Percentiles rank a stretch among this genome's conserved stretches.
Evolutionary conservation across 2,329 filamentous ascomycete genomes (phyloP).

Genomic region (Cladosporium oxysporum): DNA sequence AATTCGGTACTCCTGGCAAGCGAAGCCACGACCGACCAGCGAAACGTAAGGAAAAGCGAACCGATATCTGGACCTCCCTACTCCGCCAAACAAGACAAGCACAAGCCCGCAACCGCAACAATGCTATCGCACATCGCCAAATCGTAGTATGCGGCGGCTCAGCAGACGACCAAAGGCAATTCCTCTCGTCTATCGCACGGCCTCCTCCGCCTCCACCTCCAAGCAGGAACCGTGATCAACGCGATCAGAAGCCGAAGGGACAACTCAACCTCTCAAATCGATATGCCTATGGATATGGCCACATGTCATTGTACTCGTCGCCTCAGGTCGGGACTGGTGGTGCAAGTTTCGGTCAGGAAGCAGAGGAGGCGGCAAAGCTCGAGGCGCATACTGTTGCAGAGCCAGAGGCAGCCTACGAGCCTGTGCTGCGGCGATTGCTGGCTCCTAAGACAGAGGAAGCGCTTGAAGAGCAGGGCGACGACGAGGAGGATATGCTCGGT

Average conservation of each 20-base stretch:
- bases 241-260: constrained; percentile 29
- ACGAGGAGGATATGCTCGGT: constrained; percentile 23
- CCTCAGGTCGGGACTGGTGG: constrained; percentile 30
- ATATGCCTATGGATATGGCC: constrained; percentile 39
- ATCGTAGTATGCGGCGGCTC: constrained; percentile 37
- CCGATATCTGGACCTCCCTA: constrained; percentile 38
- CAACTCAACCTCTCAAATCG: constrained; percentile 36
- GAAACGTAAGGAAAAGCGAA: constrained; percentile 31
- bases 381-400: constrained; percentile 38
- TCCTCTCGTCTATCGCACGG: constrained; percentile 32
- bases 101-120: constrained; percentile 37
- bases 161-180: constrained; percentile 34
- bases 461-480: constrained; percentile 17
- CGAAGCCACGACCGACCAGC: constrained; percentile 2
- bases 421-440: constrained; percentile 31
- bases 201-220: constrained; percentile 33
- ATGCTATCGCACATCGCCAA: constrained; percentile 34
- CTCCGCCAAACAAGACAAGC: constrained; percentile 39
- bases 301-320: constrained; percentile 36
- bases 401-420: constrained; percentile 33
- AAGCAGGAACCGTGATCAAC: constrained; percentile 24
- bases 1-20: constrained; percentile 12
- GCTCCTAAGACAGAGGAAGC: constrained; percentile 22
- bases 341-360: constrained; percentile 32
- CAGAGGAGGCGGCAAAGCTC: constrained; percentile 36